Percentiles rank a stretch among this genome's conserved stretches.
These are phyloP conservation scores for Fusarium tanahbumbuense DNA, from an alignment of 2,329 filamentous ascomycete genomes.

Conservation along the genomic window DNA sequence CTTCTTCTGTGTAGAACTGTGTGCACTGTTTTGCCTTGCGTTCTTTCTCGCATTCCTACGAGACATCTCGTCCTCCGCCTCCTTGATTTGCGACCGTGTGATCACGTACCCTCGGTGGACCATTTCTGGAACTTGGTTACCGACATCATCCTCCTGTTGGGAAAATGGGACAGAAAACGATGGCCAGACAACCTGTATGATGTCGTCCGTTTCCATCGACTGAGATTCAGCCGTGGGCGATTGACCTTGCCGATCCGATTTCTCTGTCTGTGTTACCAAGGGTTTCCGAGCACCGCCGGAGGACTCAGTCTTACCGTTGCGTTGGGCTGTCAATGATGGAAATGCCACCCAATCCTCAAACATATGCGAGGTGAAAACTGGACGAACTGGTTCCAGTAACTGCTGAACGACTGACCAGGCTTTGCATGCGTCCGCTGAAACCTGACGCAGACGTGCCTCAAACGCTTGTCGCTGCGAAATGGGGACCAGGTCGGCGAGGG, in stretches of 20 bases:
- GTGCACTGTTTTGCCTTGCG: background rate
- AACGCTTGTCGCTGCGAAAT: too few species aligned
- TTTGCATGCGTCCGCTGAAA: too few species aligned
- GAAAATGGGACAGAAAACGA: background rate
- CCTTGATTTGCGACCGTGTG: background rate
- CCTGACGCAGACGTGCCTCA: too few species aligned
- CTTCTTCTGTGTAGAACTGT: background rate
- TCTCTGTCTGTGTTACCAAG: too few species aligned
- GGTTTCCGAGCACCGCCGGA: too few species aligned
- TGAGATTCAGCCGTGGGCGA: background rate
- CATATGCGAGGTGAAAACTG: background rate
- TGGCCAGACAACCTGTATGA: background rate
- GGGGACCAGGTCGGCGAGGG: too few species aligned
- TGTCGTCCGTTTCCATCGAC: background rate
- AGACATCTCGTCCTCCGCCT: background rate
- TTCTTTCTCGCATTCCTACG: constrained; percentile 2
- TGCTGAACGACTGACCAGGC: too few species aligned
- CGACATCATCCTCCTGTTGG: background rate
- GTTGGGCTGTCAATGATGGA: background rate
- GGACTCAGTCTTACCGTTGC: background rate
- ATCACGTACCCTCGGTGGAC: background rate
- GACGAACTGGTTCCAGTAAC: background rate
- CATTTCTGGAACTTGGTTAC: background rate
- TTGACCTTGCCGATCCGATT: too few species aligned
- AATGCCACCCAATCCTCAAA: background rate